These are phyloP conservation scores for Fusarium nygamai DNA, from an alignment of 2,329 filamentous ascomycete genomes.

Conservation along the genomic window DNA sequence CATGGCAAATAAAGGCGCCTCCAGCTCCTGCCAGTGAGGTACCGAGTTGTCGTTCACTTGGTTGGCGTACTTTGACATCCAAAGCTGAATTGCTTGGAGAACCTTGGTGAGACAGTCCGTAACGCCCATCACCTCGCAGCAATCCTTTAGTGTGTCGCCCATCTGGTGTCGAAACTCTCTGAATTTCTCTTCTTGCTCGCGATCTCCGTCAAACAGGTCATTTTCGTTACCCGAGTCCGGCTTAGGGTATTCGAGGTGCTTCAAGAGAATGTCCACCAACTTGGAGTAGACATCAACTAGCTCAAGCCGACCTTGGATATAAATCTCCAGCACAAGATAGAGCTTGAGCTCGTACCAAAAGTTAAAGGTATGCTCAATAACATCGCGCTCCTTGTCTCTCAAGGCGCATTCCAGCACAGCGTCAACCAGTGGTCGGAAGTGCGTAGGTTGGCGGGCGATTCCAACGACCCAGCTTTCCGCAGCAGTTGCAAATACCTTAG, in stretches of 20 bases:
- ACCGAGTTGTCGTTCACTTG: conserved; percentile 79
- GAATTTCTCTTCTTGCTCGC: conserved; percentile 96
- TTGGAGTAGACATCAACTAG: conserved; percentile 86
- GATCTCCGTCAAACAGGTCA: conserved; percentile 94
- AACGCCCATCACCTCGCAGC: conserved; percentile 94
- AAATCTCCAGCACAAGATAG: conserved; percentile 90
- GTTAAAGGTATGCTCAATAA: conserved; percentile 91
- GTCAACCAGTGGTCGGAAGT: conserved; percentile 88
- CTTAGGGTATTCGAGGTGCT: conserved; percentile 86
- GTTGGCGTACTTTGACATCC: conserved; percentile 84
- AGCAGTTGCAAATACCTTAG: conserved; percentile 90
- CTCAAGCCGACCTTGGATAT: conserved; percentile 81
- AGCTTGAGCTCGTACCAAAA: conserved; percentile 99
- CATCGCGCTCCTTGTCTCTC: conserved; percentile 87
- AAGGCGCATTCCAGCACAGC: conserved; percentile 91
- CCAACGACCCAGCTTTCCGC: conserved; percentile 95
- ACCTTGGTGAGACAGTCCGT: conserved; percentile 91
- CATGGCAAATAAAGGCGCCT: conserved; percentile 94
- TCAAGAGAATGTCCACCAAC: conserved; percentile 91
- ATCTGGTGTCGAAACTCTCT: conserved; percentile 95
- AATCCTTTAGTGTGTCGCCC: conserved; percentile 97
- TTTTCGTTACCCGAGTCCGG: conserved; percentile 77
- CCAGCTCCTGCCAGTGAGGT: conserved; percentile 95
- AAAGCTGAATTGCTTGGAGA: conserved; percentile 83
- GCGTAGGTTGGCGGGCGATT: conserved; percentile 82